These are phyloP conservation scores for Favolaschia claudopus DNA, from an alignment of 768 basidiomycete species.

Conservation along the genomic window DNA sequence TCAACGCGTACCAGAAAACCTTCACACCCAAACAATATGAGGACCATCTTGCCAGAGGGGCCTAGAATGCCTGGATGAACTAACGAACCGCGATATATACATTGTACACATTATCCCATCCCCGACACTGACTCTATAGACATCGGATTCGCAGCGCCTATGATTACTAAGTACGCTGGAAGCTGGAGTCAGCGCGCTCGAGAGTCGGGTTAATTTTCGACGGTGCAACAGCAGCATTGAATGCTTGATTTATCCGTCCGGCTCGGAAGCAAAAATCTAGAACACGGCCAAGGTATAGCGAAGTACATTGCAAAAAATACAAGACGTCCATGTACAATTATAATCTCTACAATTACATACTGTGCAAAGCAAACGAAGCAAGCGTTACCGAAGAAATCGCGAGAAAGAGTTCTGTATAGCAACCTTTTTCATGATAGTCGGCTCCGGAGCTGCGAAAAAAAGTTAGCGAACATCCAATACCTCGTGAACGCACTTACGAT, in stretches of 20 bases:
- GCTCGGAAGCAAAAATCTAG: too few species aligned
- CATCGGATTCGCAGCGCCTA: too few species aligned
- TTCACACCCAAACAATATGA: conserved; percentile 75
- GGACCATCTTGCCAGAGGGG: conserved; percentile 48
- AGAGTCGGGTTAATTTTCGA: too few species aligned
- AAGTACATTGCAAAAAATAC: conserved; percentile 26
- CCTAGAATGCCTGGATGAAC: background rate
- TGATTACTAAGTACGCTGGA: too few species aligned
- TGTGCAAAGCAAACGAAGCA: background rate
- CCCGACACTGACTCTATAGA: too few species aligned
- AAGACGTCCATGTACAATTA: conserved; percentile 11
- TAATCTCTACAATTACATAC: background rate
- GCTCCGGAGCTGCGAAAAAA: conserved; percentile 66
- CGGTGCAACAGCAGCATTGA: too few species aligned
- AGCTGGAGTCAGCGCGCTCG: too few species aligned
- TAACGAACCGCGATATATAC: too few species aligned
- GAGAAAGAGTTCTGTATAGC: conserved; percentile 78
- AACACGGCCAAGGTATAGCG: too few species aligned
- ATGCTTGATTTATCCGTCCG: too few species aligned
- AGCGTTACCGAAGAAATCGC: conserved; percentile 63
- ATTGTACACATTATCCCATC: too few species aligned
- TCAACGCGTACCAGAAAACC: conserved; percentile 60
- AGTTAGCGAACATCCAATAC: conserved; percentile 15
- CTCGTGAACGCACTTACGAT: conserved; percentile 64
- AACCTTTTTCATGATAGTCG: conserved; percentile 93